Conservation (phyloP, 805 yeast genomes). For the Suhomyces sp. region DNA sequence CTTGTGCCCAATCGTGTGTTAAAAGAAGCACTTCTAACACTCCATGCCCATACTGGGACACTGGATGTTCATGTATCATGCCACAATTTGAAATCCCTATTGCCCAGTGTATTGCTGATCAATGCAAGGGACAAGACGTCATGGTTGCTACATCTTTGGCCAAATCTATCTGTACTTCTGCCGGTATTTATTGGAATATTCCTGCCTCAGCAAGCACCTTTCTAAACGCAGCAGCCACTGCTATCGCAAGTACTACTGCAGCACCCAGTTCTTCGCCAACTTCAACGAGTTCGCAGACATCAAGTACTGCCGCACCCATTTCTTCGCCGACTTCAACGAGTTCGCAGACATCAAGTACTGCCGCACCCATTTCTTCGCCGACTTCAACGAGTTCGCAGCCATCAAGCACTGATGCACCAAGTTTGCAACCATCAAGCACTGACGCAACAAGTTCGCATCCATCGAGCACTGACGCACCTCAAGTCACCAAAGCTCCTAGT, state of each 20-base stretch:
- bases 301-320: slow-evolving; percentile 4
- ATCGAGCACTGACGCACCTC: background rate
- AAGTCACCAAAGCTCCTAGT: slow-evolving; percentile 4
- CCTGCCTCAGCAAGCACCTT: slow-evolving; percentile 38
- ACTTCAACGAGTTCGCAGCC: slow-evolving; percentile 1
- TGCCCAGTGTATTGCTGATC: slow-evolving; percentile 40
- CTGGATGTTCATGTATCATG: slow-evolving; percentile 50
- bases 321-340: slow-evolving; percentile 3
- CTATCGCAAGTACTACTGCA: slow-evolving; percentile 12
- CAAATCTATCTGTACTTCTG: slow-evolving; percentile 38
- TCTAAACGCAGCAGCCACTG: slow-evolving; percentile 26
- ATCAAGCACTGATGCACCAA: background rate
- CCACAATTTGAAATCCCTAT: slow-evolving; percentile 45
- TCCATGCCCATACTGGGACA: slow-evolving; percentile 54
- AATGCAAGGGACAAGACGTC: slow-evolving; percentile 38
- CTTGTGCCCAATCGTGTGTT: slow-evolving; percentile 44
- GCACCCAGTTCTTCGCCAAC: slow-evolving; percentile 4
- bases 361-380: slow-evolving; percentile 3
- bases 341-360: background rate
- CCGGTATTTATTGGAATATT: slow-evolving; percentile 46
- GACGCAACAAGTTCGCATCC: background rate
- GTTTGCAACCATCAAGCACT: background rate
- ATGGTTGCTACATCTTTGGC: slow-evolving; percentile 39
- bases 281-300: background rate
- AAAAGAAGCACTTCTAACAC: slow-evolving; percentile 36